These are phyloP conservation scores for Cucumis melo DNA, from an alignment of 306 rosid genomes.

Conservation along the genomic window DNA sequence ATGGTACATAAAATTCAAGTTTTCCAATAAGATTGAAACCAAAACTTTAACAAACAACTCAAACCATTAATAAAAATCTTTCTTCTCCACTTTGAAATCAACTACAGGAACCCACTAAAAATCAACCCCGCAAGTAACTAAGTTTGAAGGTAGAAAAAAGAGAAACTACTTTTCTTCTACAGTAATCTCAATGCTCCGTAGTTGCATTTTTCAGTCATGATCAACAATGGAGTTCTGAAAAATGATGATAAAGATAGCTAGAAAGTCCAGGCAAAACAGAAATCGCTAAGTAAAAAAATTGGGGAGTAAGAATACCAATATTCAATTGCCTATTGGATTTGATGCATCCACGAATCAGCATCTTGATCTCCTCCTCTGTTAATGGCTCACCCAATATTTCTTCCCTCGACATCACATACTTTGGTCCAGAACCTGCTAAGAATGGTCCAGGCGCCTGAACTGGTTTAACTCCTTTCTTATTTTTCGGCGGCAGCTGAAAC, in stretches of 20 bases:
- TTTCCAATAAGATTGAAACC: background rate
- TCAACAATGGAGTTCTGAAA: background rate
- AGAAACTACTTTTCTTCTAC: background rate
- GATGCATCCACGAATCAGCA: slow-evolving; percentile 29
- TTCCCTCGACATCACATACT: slow-evolving; percentile 53
- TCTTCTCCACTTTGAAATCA: background rate
- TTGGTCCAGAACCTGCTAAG: slow-evolving; percentile 53
- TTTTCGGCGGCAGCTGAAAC: slow-evolving; percentile 63
- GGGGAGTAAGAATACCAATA: slow-evolving; percentile 28
- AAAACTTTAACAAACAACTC: background rate
- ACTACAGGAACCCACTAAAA: background rate
- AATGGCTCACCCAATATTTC: slow-evolving; percentile 67
- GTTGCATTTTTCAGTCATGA: background rate
- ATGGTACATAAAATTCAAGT: background rate
- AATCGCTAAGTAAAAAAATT: background rate
- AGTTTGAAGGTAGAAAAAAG: background rate
- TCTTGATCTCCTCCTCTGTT: slow-evolving; percentile 45
- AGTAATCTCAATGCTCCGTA: background rate
- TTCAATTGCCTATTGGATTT: slow-evolving; percentile 46
- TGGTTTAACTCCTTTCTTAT: slow-evolving; percentile 76
- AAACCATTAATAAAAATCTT: background rate
- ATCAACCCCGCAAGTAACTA: background rate
- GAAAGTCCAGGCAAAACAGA: background rate
- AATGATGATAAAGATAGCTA: background rate
- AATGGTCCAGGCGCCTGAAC: slow-evolving; percentile 81